Base-by-base conservation (phyloP, 768 basidiomycete species). In the Russula vinacea region DNA sequence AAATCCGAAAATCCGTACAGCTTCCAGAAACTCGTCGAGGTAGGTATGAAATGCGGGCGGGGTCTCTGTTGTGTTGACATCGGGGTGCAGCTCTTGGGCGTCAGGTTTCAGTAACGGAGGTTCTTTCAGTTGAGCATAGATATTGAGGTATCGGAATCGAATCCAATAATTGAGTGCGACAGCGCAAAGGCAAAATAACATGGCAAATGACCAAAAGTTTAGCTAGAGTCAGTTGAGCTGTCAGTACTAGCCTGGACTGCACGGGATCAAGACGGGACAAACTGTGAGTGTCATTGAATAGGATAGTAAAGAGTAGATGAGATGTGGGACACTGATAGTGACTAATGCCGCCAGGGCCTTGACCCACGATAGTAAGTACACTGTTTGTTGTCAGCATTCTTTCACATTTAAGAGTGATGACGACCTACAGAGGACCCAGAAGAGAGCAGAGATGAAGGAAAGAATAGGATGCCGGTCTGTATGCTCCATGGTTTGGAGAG, bases 1-100 rank as follows among this genome's bases (percentile, higher is more conserved):
- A 73, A 98, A 98, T 22, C 97, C 97, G 70, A 99, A 99, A 11
- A 99, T 92, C 53, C 95, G 84, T 62, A 99, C 92, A 13, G 97
- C 97, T 69, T 95, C 89, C 60, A 98, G 76, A 73, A 99, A 98
- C 71, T 99, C 97, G 73, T 98, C 96, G 32, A 98, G 81, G 70
- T 98, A 98, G 71, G 96, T 95, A 73, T 96, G 94, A 73, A 98
- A 94, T 1, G 89, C 82, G 14, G 89, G 84, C 0, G 85, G 83
- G 16, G 86, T 79, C 58, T 89, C 87, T 70, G 80, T 75, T 17
- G 88, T 83, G 64, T 94, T 94, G 24, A 96, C 89, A 73, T 97
- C 94, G 2, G 94, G 94, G 76, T 96, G 94, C 49, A 93, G 81
- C 69, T 92, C 90, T 68, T 89, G 89, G 16, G 87, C 88, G 71